Percentiles rank a stretch among this genome's conserved stretches.
phyloP scores from a whole-genome alignment of 106 monocot species.

The Narthecium ossifragum region DNA sequence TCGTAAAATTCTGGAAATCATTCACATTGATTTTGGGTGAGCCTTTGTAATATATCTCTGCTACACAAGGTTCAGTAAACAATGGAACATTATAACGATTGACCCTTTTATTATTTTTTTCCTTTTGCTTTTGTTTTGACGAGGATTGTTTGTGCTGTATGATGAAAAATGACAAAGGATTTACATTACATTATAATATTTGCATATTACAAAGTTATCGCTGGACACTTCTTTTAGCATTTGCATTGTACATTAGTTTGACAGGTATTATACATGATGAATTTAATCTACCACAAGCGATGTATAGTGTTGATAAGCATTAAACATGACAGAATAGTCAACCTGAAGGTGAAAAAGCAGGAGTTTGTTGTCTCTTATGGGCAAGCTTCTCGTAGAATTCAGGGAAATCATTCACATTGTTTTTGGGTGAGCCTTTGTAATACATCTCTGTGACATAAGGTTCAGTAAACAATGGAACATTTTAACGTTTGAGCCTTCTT shows the following conservation, averaged over 20 bases:
- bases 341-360: constrained; percentile 26
- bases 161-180: constrained; percentile 29
- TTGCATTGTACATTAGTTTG: constrained; percentile 34
- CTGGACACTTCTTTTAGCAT: too few relatives aligned
- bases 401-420: constrained; percentile 36
- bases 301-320: background rate
- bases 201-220: too few relatives aligned
- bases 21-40: constrained; percentile 41
- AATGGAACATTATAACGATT: constrained; percentile 10
- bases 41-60: constrained; percentile 8
- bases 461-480: constrained; percentile 40
- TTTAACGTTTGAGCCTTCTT: background rate
- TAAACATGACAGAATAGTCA: background rate
- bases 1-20: constrained; percentile 34
- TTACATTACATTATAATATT: too few relatives aligned
- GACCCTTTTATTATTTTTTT: too few relatives aligned
- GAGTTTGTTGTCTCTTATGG: constrained; percentile 21
- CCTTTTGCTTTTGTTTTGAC: background rate
- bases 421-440: constrained; percentile 38
- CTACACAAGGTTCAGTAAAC: constrained; percentile 40
- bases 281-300: constrained; percentile 34
- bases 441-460: constrained; percentile 13
- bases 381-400: constrained; percentile 25
- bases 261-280: too few relatives aligned
- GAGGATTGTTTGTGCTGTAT: constrained; percentile 1